These are phyloP conservation scores for Camptophora hylomeconis DNA, from an alignment of 2,329 filamentous ascomycete species.

Conservation along the genomic window DNA sequence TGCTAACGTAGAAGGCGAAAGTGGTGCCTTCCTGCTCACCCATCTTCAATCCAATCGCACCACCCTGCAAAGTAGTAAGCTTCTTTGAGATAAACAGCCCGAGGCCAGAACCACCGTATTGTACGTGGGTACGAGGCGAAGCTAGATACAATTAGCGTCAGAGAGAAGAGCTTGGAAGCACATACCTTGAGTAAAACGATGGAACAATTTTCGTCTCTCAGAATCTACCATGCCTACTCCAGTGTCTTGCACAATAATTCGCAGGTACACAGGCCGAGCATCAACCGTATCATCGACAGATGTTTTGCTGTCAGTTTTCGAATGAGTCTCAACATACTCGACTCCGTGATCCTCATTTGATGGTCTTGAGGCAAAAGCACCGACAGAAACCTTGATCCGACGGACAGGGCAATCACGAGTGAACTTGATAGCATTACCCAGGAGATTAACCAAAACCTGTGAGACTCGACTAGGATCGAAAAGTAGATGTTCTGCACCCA, in stretches of 20 bases:
- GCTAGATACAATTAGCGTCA: too few relatives aligned
- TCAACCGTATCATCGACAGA: conserved; percentile 38
- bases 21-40: conserved; percentile 41
- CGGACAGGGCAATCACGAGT: conserved; percentile 19
- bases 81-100: conserved; percentile 66
- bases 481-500: conserved; percentile 43
- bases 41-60: conserved; percentile 57
- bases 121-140: conserved; percentile 58
- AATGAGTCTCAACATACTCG: neutral
- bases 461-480: conserved; percentile 44
- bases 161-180: too few relatives aligned
- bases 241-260: conserved; percentile 45
- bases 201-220: conserved; percentile 61
- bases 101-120: conserved; percentile 65
- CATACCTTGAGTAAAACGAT: conserved; percentile 68
- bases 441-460: conserved; percentile 46
- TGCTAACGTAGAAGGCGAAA: conserved; percentile 42
- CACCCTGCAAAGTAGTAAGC: conserved; percentile 63
- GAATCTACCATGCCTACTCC: conserved; percentile 58
- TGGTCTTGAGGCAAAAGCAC: conserved; percentile 1
- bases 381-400: neutral
- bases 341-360: neutral
- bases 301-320: conserved; percentile 23
- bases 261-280: conserved; percentile 46
- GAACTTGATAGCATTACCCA: conserved; percentile 48